phyloP scores from a whole-genome alignment of 768 basidiomycete genomes.

The Boletus edulis region DNA sequence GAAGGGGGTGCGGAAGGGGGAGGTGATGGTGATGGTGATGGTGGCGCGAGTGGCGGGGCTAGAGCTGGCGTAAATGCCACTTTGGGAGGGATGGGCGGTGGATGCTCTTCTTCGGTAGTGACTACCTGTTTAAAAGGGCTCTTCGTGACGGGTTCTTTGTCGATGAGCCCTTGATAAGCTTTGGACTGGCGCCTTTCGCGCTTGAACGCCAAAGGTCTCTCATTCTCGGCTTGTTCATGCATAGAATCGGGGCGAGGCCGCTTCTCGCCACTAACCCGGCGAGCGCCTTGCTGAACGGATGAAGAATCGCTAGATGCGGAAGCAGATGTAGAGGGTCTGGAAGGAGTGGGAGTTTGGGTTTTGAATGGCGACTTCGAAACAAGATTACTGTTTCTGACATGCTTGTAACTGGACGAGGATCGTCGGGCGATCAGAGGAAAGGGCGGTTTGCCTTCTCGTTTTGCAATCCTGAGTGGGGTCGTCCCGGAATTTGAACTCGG shows the following conservation, averaged over 20 bases:
- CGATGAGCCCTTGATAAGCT: constrained; percentile 66
- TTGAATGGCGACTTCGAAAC: constrained; percentile 89
- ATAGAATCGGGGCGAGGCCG: constrained; percentile 71
- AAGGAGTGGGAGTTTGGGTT: constrained; percentile 54
- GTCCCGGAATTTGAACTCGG: constrained; percentile 33
- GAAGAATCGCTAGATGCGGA: constrained; percentile 10
- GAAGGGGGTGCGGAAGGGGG: constrained; percentile 44
- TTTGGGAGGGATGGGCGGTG: constrained; percentile 30
- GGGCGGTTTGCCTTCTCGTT: constrained; percentile 52
- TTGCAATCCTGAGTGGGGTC: constrained; percentile 72
- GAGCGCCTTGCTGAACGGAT: constrained; percentile 18
- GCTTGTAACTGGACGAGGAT: constrained; percentile 75
- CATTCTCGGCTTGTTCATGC: constrained; percentile 69
- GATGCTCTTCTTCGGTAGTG: constrained; percentile 27
- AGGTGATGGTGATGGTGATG: constrained; percentile 29
- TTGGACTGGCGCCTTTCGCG: constrained; percentile 74
- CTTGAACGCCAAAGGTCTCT: constrained; percentile 67
- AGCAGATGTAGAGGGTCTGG: constrained; percentile 22
- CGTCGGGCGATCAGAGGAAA: constrained; percentile 62
- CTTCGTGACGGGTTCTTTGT: constrained; percentile 78
- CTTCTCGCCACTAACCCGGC: constrained; percentile 75
- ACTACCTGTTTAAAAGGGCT: constrained; percentile 64
- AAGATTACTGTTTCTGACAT: constrained; percentile 72
- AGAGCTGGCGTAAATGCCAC: background rate
- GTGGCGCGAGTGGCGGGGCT: constrained; percentile 11